Conservation (phyloP, 2,329 filamentous ascomycete genomes). For the Xylariomycetidae sp. region DNA sequence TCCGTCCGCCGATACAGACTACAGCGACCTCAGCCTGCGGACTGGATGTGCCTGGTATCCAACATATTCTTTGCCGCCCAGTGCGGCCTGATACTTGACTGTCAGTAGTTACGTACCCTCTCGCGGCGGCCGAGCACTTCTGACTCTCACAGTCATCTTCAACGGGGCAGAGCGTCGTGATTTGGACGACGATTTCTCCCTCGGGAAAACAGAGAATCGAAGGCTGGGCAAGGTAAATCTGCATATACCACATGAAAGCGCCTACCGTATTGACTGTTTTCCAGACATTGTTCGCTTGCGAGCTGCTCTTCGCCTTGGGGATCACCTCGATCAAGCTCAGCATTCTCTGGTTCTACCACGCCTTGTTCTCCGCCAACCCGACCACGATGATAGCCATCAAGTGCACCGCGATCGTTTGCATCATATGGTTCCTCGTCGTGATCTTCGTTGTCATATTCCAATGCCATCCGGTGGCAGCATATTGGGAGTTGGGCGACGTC, state of each 20-base stretch:
- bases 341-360: constrained; percentile 8
- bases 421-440: constrained; percentile 6
- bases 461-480: constrained; percentile 1
- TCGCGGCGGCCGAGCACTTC: background rate
- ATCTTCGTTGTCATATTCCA: constrained; percentile 4
- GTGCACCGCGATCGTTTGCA: background rate
- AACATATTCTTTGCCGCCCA: background rate
- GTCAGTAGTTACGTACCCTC: background rate
- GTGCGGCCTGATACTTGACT: background rate
- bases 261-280: too few relatives aligned
- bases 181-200: constrained; percentile 1
- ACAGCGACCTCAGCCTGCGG: background rate
- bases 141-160: background rate
- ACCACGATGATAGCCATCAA: constrained; percentile 1
- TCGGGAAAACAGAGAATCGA: too few relatives aligned
- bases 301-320: constrained; percentile 5
- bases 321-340: constrained; percentile 8
- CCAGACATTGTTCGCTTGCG: constrained; percentile 4
- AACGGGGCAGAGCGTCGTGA: background rate
- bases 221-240: too few relatives aligned
- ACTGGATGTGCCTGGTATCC: constrained; percentile 1
- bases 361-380: constrained; percentile 3
- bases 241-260: too few relatives aligned
- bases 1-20: background rate
- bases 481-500: background rate